Evolutionary conservation across 345 rosid genomes (phyloP).

Genomic region (Camelina laxa): DNA sequence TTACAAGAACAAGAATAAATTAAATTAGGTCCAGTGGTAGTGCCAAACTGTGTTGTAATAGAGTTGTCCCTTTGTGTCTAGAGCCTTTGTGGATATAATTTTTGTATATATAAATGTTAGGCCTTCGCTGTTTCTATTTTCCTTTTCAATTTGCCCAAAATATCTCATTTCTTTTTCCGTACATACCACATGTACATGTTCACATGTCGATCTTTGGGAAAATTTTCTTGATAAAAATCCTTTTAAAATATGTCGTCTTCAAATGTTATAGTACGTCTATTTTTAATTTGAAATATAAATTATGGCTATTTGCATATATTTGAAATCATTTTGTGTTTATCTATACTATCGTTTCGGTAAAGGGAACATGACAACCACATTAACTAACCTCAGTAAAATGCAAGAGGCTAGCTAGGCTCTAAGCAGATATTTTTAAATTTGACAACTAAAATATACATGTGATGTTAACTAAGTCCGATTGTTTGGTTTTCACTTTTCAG

Average conservation of each 20-base stretch:
- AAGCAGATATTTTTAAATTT: neutral
- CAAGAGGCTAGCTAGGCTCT: neutral
- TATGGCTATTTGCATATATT: slow-evolving; percentile 4
- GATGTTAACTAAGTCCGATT: neutral
- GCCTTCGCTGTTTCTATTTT: slow-evolving; percentile 22
- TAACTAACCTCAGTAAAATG: too few relatives aligned
- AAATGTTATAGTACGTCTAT: slow-evolving; percentile 17
- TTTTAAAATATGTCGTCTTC: slow-evolving; percentile 22
- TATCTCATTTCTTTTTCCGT: slow-evolving; percentile 33
- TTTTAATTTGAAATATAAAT: slow-evolving; percentile 10
- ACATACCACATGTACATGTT: slow-evolving; percentile 43
- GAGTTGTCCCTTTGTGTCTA: slow-evolving; percentile 39
- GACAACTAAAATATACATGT: neutral
- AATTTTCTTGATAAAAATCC: neutral
- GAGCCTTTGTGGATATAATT: slow-evolving; percentile 21
- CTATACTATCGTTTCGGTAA: too few relatives aligned
- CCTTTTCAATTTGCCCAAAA: neutral
- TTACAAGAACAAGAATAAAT: slow-evolving; percentile 23
- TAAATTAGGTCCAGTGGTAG: slow-evolving; percentile 42
- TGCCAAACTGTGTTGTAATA: slow-evolving; percentile 39
- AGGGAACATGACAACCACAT: neutral
- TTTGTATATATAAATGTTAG: slow-evolving; percentile 29
- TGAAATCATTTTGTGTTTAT: slow-evolving; percentile 2
- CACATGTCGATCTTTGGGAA: slow-evolving; percentile 36
- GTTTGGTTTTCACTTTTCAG: neutral